These are phyloP conservation scores for Diaporthe citri DNA, from an alignment of 2,329 filamentous ascomycete species.

Conservation along the genomic window DNA sequence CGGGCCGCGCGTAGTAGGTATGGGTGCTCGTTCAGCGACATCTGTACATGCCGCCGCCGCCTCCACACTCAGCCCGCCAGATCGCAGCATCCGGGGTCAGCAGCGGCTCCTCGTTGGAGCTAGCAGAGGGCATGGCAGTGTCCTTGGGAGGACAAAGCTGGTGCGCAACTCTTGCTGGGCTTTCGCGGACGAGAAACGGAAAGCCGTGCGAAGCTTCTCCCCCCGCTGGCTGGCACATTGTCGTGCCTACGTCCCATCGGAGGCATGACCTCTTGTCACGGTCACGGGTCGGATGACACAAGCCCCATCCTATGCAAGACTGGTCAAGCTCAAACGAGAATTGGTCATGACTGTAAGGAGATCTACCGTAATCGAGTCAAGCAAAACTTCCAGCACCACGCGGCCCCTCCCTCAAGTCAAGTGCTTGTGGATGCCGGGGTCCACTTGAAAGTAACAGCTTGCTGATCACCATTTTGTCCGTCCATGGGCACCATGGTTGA, in stretches of 20 bases:
- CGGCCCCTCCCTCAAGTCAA: neutral
- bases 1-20: neutral
- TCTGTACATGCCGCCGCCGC: neutral
- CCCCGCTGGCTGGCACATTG: constrained; percentile 46
- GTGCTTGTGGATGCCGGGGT: neutral
- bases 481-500: constrained; percentile 45
- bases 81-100: neutral
- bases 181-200: neutral
- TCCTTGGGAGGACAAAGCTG: neutral
- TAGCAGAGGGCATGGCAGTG: neutral
- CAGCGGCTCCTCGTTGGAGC: neutral
- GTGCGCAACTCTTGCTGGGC: neutral
- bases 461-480: neutral
- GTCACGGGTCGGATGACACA: constrained; percentile 46
- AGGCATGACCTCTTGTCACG: constrained; percentile 44
- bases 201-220: neutral
- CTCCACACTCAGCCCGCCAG: neutral
- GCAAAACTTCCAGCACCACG: neutral
- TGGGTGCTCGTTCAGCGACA: too few relatives aligned
- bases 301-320: constrained; percentile 45
- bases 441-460: neutral
- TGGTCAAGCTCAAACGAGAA: constrained; percentile 46
- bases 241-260: constrained; percentile 45
- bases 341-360: constrained; percentile 47
- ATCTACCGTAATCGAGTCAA: neutral